Evolutionary conservation across 148 eudicot genomes (phyloP).

Genomic region (Amaranthus hypochondriacus): DNA sequence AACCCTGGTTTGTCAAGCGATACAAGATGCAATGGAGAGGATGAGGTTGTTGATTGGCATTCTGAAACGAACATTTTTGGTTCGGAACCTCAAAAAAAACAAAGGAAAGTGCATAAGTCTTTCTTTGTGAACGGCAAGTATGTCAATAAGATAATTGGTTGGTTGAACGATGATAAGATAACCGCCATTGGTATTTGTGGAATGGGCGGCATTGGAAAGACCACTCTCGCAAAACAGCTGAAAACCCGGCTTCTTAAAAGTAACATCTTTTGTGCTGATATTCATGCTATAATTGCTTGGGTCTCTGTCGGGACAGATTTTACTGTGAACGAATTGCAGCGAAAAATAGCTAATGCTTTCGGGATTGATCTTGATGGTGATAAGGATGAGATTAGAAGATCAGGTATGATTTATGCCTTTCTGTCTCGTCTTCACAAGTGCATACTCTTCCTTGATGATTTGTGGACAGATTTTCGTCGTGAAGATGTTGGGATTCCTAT

Average conservation of each 20-base stretch:
- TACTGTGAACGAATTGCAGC: conserved; percentile 12
- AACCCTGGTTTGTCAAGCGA: neutral
- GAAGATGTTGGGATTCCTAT: conserved; percentile 23
- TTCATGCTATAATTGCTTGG: conserved; percentile 9
- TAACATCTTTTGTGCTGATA: neutral
- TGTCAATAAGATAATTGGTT: neutral
- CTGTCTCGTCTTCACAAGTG: neutral
- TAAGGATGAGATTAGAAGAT: conserved; percentile 18
- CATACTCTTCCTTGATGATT: conserved; percentile 19
- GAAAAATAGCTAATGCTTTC: conserved; percentile 7
- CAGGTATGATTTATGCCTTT: conserved; percentile 12
- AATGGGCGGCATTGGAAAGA: conserved; percentile 22
- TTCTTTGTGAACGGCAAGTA: neutral
- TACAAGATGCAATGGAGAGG: neutral
- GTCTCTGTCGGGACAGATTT: conserved; percentile 11
- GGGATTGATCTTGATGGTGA: conserved; percentile 13
- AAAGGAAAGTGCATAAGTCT: neutral
- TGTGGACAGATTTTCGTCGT: conserved; percentile 15
- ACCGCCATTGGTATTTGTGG: conserved; percentile 17
- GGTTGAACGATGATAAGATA: conserved; percentile 1
- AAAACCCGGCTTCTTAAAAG: neutral
- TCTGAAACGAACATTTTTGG: neutral
- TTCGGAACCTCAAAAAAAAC: conserved; percentile 2
- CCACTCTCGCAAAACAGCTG: conserved; percentile 13
- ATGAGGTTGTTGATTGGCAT: neutral